Evolutionary conservation across 2,329 filamentous ascomycete species (phyloP).

Genomic region (Fusarium mexicanum): DNA sequence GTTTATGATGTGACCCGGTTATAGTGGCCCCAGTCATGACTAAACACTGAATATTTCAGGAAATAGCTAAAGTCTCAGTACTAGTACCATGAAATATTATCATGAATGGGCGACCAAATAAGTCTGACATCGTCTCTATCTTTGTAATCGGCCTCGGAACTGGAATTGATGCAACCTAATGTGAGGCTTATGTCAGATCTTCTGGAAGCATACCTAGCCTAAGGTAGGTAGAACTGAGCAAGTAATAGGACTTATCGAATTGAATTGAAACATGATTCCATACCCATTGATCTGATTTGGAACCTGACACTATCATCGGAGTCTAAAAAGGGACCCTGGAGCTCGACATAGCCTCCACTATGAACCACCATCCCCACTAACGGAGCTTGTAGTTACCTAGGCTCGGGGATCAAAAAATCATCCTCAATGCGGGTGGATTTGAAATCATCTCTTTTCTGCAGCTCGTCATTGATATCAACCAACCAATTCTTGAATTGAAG

Average conservation of each 20-base stretch:
- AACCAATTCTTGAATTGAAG: conserved; percentile 16
- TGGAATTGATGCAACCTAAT: neutral
- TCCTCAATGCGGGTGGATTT: conserved; percentile 37
- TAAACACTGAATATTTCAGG: neutral
- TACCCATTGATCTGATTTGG: conserved; percentile 2
- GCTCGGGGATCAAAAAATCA: conserved; percentile 31
- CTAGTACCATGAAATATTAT: neutral
- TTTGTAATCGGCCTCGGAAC: conserved; percentile 1
- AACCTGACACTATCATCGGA: neutral
- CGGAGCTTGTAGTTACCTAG: conserved; percentile 6
- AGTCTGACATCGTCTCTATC: neutral
- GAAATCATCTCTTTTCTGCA: conserved; percentile 36
- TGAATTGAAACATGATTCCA: conserved; percentile 26
- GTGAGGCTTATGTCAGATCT: neutral
- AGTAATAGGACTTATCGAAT: neutral
- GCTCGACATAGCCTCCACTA: neutral
- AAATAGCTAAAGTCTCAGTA: neutral
- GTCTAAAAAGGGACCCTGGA: conserved; percentile 6
- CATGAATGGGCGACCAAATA: neutral
- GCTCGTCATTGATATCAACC: conserved; percentile 16
- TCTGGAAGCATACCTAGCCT: neutral
- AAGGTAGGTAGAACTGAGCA: neutral
- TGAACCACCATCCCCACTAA: conserved; percentile 20
- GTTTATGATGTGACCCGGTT: conserved; percentile 8
- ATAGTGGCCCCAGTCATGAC: neutral